These are phyloP conservation scores for Tolypocladium album DNA, from an alignment of 2,329 filamentous ascomycete genomes.

Conservation along the genomic window DNA sequence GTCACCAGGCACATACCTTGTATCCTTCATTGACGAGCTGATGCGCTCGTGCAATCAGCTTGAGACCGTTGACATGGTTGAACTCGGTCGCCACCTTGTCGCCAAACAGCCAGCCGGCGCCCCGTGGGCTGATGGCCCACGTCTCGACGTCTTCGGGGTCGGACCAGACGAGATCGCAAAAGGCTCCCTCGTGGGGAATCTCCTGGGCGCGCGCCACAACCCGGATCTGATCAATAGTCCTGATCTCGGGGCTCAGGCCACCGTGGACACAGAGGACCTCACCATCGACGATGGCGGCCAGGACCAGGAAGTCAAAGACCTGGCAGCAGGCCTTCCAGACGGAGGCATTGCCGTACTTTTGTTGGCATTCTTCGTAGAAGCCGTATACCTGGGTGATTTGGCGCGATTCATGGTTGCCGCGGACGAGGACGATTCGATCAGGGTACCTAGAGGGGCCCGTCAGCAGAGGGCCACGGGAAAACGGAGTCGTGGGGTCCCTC, in stretches of 20 bases:
- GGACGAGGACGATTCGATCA: slow-evolving; percentile 87
- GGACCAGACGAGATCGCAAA: slow-evolving; percentile 97
- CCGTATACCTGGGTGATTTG: slow-evolving; percentile 98
- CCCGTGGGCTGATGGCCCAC: slow-evolving; percentile 87
- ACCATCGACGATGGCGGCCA: slow-evolving; percentile 95
- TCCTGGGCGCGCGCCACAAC: slow-evolving; percentile 96
- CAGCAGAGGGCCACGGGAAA: slow-evolving; percentile 5
- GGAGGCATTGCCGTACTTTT: slow-evolving; percentile 96
- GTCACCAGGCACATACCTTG: slow-evolving; percentile 49
- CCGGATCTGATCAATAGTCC: slow-evolving; percentile 97
- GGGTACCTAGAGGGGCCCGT: slow-evolving; percentile 58
- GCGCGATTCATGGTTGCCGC: slow-evolving; percentile 94
- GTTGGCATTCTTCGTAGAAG: slow-evolving; percentile 96
- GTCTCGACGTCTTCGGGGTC: slow-evolving; percentile 96
- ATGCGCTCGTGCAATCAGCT: slow-evolving; percentile 91
- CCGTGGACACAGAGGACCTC: slow-evolving; percentile 98
- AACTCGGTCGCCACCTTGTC: slow-evolving; percentile 97
- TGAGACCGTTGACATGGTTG: slow-evolving; percentile 91
- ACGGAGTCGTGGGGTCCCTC: slow-evolving; percentile 9
- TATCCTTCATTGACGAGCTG: slow-evolving; percentile 98
- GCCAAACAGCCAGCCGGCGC: slow-evolving; percentile 96
- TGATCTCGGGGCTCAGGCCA: slow-evolving; percentile 78
- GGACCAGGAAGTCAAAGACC: slow-evolving; percentile 95
- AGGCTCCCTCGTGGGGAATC: slow-evolving; percentile 95
- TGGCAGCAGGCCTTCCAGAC: slow-evolving; percentile 99